Percentiles rank a stretch among this genome's conserved stretches.
Conservation (phyloP, 257 asterid species). For the Solanum sitiens region DNA sequence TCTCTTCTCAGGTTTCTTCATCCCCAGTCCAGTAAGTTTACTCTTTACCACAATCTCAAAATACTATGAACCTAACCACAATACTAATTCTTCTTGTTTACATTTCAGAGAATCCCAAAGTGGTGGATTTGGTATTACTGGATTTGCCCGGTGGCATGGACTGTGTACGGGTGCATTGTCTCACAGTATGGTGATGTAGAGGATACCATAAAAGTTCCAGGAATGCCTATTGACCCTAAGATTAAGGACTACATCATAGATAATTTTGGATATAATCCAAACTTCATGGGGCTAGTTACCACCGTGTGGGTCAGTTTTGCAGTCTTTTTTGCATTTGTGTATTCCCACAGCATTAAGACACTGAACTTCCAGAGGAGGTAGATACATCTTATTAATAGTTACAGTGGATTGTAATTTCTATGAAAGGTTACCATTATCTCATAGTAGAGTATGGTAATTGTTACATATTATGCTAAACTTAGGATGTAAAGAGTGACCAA, state of each 20-base stretch:
- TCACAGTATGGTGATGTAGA: slow-evolving; percentile 20
- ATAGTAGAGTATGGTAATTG: not conserved
- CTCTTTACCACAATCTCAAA: not conserved
- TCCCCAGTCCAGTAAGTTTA: slow-evolving; percentile 73
- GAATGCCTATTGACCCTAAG: too few relatives aligned
- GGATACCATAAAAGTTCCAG: too few relatives aligned
- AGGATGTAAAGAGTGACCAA: too few relatives aligned
- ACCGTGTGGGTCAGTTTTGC: slow-evolving; percentile 9
- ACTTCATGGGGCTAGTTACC: too few relatives aligned
- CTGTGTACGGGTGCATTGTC: slow-evolving; percentile 61
- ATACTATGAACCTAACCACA: not conserved
- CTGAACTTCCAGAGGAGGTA: slow-evolving; percentile 49
- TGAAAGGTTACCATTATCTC: not conserved
- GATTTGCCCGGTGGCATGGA: slow-evolving; percentile 90
- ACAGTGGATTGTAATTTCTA: not conserved
- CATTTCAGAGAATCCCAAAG: slow-evolving; percentile 46
- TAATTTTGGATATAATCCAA: too few relatives aligned
- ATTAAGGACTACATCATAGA: too few relatives aligned
- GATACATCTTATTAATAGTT: not conserved
- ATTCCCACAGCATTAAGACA: slow-evolving; percentile 33
- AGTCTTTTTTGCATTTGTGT: slow-evolving; percentile 32
- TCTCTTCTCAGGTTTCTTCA: slow-evolving; percentile 19
- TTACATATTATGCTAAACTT: too few relatives aligned
- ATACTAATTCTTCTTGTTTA: not conserved
- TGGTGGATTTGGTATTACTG: slow-evolving; percentile 44